These are phyloP conservation scores for Rhodotorula sphaerocarpa DNA, from an alignment of 768 basidiomycete genomes.

Conservation along the genomic window DNA sequence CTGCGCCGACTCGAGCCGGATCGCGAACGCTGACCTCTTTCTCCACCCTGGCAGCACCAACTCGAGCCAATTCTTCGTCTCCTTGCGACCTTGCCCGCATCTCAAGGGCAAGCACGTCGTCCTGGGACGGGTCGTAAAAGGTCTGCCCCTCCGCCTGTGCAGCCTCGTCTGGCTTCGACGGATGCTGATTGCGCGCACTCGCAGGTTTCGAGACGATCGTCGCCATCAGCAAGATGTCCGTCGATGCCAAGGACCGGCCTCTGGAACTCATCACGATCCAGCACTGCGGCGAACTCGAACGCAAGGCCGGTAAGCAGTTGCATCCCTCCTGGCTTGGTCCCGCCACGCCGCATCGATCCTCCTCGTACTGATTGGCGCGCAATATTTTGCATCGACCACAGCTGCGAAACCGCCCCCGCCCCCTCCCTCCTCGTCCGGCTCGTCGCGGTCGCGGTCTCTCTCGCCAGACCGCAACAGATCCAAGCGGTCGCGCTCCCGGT, in stretches of 20 bases:
- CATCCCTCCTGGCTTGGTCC: too few species aligned
- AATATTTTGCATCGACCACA: not conserved
- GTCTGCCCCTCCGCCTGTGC: conserved; percentile 36
- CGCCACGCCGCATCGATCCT: not conserved
- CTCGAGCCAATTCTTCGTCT: conserved; percentile 78
- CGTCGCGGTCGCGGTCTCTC: conserved; percentile 15
- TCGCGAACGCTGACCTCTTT: too few species aligned
- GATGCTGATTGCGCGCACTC: conserved; percentile 43
- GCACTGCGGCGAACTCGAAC: conserved; percentile 71
- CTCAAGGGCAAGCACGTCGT: conserved; percentile 55
- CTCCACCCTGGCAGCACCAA: conserved; percentile 54
- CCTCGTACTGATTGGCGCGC: conserved; percentile 1
- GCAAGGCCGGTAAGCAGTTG: conserved; percentile 13
- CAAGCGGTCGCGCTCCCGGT: conserved; percentile 10
- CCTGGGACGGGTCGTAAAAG: conserved; percentile 46
- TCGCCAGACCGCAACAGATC: conserved; percentile 19
- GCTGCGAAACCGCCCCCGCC: conserved; percentile 17
- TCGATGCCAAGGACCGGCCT: conserved; percentile 70
- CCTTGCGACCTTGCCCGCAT: conserved; percentile 55
- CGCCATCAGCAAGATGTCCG: conserved; percentile 56
- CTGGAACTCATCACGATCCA: conserved; percentile 57
- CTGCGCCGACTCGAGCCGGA: not conserved
- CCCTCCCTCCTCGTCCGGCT: conserved; percentile 14
- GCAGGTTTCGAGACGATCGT: conserved; percentile 50
- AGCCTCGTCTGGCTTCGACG: too few species aligned